These are phyloP conservation scores for Talaromyces atroroseus DNA, from an alignment of 2,329 filamentous ascomycete species.

Conservation along the genomic window DNA sequence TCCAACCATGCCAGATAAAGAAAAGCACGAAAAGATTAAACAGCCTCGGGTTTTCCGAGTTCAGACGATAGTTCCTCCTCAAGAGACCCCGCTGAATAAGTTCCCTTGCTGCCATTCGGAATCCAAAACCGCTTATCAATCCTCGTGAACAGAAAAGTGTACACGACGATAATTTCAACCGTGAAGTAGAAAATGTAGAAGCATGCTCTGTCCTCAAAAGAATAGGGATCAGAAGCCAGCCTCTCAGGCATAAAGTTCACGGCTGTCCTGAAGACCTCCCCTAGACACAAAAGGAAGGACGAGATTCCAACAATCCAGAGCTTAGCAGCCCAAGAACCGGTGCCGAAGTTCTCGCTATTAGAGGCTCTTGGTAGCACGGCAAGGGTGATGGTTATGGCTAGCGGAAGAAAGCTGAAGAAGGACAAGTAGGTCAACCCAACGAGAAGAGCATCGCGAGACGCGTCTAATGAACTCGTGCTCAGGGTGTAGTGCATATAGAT, in stretches of 20 bases:
- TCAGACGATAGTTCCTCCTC: not conserved
- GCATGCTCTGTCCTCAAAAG: slow-evolving; percentile 64
- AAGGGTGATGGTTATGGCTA: slow-evolving; percentile 50
- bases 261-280: slow-evolving; percentile 63
- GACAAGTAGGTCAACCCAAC: slow-evolving; percentile 59
- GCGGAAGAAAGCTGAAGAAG: slow-evolving; percentile 61
- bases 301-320: slow-evolving; percentile 58
- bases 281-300: slow-evolving; percentile 57
- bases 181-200: slow-evolving; percentile 78
- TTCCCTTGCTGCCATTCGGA: slow-evolving; percentile 56
- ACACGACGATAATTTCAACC: slow-evolving; percentile 66
- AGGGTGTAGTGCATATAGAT: slow-evolving; percentile 65
- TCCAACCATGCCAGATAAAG: not conserved
- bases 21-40: not conserved
- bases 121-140: slow-evolving; percentile 73
- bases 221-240: slow-evolving; percentile 53
- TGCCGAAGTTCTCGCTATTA: slow-evolving; percentile 57
- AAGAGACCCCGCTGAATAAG: not conserved
- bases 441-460: slow-evolving; percentile 60
- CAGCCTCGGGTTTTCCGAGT: not conserved
- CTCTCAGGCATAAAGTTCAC: slow-evolving; percentile 50
- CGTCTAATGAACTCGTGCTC: slow-evolving; percentile 41
- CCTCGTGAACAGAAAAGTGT: slow-evolving; percentile 59
- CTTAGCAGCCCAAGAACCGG: slow-evolving; percentile 63
- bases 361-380: slow-evolving; percentile 42